phyloP scores from a whole-genome alignment of 225 moss, liverwort and hornwort genomes.

The Antitrichia curtipendula region DNA sequence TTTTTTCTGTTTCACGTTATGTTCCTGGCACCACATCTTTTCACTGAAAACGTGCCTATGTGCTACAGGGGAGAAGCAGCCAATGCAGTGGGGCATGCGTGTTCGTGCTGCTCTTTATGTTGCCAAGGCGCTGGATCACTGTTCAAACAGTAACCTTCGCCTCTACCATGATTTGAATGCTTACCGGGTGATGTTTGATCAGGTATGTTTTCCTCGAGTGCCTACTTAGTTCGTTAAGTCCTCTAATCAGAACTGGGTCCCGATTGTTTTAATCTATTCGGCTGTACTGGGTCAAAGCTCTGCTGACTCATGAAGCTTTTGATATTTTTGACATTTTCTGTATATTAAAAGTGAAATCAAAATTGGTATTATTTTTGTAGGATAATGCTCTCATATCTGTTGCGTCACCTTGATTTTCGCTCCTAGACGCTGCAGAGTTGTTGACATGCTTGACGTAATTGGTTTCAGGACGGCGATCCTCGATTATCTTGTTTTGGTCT shows the following conservation, averaged over 20 bases:
- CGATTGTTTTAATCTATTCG: neutral
- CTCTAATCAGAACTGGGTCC: neutral
- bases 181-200: slow-evolving; percentile 52
- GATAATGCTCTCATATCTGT: neutral
- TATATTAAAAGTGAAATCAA: neutral
- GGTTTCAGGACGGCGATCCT: slow-evolving; percentile 39
- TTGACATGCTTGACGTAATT: neutral
- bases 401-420: neutral
- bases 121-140: slow-evolving; percentile 50
- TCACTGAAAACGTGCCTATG: neutral
- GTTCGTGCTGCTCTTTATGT: slow-evolving; percentile 44
- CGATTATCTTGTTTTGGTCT: slow-evolving; percentile 57
- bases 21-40: neutral
- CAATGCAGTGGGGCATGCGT: slow-evolving; percentile 59
- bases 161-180: slow-evolving; percentile 59
- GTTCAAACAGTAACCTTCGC: slow-evolving; percentile 33
- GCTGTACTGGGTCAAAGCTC: neutral
- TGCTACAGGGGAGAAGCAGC: slow-evolving; percentile 48
- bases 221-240: neutral
- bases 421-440: neutral
- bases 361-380: too few relatives aligned
- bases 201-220: neutral
- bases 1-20: neutral
- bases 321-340: neutral
- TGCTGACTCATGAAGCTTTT: neutral